Conservation (phyloP, 352 stramenopile genomes). For the Achlya hypogyna region DNA sequence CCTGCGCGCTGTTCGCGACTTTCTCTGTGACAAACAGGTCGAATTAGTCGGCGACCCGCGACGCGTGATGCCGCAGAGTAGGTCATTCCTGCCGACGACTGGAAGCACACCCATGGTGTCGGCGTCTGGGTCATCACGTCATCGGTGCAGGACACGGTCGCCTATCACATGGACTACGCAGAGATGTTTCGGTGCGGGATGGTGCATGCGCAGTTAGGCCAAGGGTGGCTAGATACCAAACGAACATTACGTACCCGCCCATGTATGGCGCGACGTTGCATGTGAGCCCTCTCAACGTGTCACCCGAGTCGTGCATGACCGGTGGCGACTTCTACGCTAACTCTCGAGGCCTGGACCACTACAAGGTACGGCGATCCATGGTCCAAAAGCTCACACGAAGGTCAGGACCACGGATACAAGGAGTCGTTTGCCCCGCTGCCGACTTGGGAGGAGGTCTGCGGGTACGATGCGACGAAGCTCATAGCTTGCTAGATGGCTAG, state of each 20-base stretch:
- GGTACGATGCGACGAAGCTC: background rate
- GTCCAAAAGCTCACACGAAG: background rate
- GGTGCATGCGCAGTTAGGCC: background rate
- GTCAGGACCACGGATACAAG: constrained; percentile 17
- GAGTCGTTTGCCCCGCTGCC: background rate
- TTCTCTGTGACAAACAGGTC: constrained; percentile 33
- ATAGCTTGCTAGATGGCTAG: background rate
- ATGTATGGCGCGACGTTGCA: constrained; percentile 70
- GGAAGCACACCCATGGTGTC: constrained; percentile 36
- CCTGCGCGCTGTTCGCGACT: constrained; percentile 38
- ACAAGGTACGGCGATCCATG: constrained; percentile 23
- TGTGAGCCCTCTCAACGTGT: constrained; percentile 37
- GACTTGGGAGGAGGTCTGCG: background rate
- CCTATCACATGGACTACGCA: constrained; percentile 67
- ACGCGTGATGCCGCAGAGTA: background rate
- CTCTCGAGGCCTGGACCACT: constrained; percentile 38
- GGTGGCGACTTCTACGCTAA: constrained; percentile 60
- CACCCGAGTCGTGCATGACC: constrained; percentile 26
- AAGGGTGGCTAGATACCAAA: constrained; percentile 25
- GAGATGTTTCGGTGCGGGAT: constrained; percentile 46
- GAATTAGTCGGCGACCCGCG: background rate
- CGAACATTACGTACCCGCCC: constrained; percentile 55
- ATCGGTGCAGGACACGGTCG: constrained; percentile 46
- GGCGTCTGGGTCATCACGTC: constrained; percentile 64
- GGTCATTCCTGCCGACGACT: constrained; percentile 29